phyloP scores from a whole-genome alignment of 1,284 basidiomycete species.

The Boletus albobrunnescens region DNA sequence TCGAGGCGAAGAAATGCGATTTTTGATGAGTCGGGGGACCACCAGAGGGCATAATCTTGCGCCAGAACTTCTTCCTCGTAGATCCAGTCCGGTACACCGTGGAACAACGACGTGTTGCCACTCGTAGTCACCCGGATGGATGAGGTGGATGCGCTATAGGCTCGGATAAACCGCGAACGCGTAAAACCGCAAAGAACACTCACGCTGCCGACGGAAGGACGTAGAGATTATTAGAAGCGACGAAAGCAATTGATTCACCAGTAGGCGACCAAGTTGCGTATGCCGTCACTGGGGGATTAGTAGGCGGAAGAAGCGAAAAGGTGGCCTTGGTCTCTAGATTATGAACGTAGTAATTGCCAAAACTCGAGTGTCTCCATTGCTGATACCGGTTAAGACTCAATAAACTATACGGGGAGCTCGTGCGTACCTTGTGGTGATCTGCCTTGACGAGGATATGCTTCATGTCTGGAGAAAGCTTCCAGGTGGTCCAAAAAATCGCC shows the following conservation, averaged over 20 bases:
- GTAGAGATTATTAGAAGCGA: constrained; percentile 81
- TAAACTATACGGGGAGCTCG: not conserved
- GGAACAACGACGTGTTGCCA: constrained; percentile 83
- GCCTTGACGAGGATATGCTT: constrained; percentile 80
- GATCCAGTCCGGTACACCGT: constrained; percentile 96
- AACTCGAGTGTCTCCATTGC: constrained; percentile 92
- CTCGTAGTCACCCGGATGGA: constrained; percentile 80
- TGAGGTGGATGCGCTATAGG: constrained; percentile 35
- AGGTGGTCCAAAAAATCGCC: constrained; percentile 52
- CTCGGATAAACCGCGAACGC: constrained; percentile 6
- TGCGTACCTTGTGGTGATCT: constrained; percentile 61
- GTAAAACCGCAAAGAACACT: constrained; percentile 21
- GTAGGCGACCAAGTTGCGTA: constrained; percentile 86
- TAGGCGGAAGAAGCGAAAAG: constrained; percentile 62
- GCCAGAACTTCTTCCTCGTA: constrained; percentile 93
- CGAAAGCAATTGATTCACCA: constrained; percentile 78
- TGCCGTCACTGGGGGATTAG: constrained; percentile 64
- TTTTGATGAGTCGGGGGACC: constrained; percentile 79
- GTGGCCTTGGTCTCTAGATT: constrained; percentile 58
- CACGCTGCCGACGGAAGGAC: constrained; percentile 63
- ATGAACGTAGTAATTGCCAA: constrained; percentile 87
- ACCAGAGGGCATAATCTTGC: constrained; percentile 80
- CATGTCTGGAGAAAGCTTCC: constrained; percentile 86
- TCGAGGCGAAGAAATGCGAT: constrained; percentile 86
- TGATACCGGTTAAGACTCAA: constrained; percentile 28